Percentiles rank a stretch among this genome's conserved stretches.
phyloP scores from a whole-genome alignment of 2,329 filamentous ascomycete genomes.

The Cryphonectria parasitica region DNA sequence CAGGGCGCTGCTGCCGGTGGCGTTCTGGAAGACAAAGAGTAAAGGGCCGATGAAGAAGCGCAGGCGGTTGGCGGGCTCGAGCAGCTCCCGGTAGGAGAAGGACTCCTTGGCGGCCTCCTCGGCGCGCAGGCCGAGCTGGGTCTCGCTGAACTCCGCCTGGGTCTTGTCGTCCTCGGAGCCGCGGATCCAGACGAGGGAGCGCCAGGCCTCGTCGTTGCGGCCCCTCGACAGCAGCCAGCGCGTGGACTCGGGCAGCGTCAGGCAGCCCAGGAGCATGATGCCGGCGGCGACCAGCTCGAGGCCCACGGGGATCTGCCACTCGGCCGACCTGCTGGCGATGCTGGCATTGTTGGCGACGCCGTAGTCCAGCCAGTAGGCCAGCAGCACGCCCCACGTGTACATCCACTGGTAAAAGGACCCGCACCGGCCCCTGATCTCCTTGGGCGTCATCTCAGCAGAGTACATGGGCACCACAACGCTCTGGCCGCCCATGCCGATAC shows the following conservation, averaged over 20 bases:
- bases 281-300: constrained; percentile 19
- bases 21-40: constrained; percentile 20
- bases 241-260: constrained; percentile 18
- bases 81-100: constrained; percentile 14
- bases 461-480: constrained; percentile 22
- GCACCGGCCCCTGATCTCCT: constrained; percentile 32
- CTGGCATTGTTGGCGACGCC: constrained; percentile 16
- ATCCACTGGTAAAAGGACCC: constrained; percentile 23
- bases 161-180: constrained; percentile 11
- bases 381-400: constrained; percentile 22
- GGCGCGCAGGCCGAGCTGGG: constrained; percentile 14
- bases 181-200: constrained; percentile 16
- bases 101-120: constrained; percentile 16
- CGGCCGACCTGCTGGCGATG: constrained; percentile 8
- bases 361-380: constrained; percentile 23
- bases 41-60: constrained; percentile 20
- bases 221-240: constrained; percentile 19
- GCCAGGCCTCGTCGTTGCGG: constrained; percentile 20
- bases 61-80: constrained; percentile 19
- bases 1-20: constrained; percentile 17
- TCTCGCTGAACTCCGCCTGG: constrained; percentile 16
- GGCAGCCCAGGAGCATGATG: constrained; percentile 20
- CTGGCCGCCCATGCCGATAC: constrained; percentile 20
- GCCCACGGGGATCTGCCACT: constrained; percentile 23
- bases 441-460: constrained; percentile 41